phyloP scores from a whole-genome alignment of 345 rosid species.

The Pugionium dolabratum region DNA sequence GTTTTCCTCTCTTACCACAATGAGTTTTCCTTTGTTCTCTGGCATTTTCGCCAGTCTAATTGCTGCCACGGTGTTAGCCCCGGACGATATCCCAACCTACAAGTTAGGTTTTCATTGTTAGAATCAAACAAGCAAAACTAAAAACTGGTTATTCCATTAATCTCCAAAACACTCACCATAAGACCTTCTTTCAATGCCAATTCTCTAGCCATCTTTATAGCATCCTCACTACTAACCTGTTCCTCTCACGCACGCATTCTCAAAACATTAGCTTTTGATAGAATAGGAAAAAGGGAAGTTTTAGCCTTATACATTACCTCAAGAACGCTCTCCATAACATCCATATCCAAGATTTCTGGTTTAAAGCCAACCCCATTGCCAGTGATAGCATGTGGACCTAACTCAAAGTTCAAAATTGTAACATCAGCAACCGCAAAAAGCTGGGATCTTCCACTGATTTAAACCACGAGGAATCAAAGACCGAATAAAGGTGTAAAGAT shows the following conservation, averaged over 20 bases:
- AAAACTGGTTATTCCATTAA: neutral
- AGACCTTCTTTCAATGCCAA: slow-evolving; percentile 94
- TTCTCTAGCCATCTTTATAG: slow-evolving; percentile 92
- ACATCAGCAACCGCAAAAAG: slow-evolving; percentile 9
- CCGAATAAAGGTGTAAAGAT: neutral
- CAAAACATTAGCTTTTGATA: slow-evolving; percentile 11
- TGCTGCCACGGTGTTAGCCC: slow-evolving; percentile 93
- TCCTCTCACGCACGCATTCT: slow-evolving; percentile 10
- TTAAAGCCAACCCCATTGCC: slow-evolving; percentile 98
- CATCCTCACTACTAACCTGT: slow-evolving; percentile 88
- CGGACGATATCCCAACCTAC: slow-evolving; percentile 96
- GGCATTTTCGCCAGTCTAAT: slow-evolving; percentile 79
- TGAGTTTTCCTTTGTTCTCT: slow-evolving; percentile 92
- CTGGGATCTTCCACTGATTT: neutral
- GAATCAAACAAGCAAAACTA: slow-evolving; percentile 4
- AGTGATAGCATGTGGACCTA: slow-evolving; percentile 94
- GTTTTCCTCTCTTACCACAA: slow-evolving; percentile 61
- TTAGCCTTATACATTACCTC: slow-evolving; percentile 49
- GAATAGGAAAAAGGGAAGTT: neutral
- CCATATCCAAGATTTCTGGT: slow-evolving; percentile 94
- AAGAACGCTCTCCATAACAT: slow-evolving; percentile 87
- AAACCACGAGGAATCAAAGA: neutral
- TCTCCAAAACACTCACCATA: slow-evolving; percentile 54
- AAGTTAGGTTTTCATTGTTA: slow-evolving; percentile 17
- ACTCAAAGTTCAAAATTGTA: slow-evolving; percentile 24